Percentiles rank a stretch among this genome's conserved stretches.
These are phyloP conservation scores for Cladophialophora yegresii DNA, from an alignment of 2,329 filamentous ascomycete genomes.

Conservation along the genomic window DNA sequence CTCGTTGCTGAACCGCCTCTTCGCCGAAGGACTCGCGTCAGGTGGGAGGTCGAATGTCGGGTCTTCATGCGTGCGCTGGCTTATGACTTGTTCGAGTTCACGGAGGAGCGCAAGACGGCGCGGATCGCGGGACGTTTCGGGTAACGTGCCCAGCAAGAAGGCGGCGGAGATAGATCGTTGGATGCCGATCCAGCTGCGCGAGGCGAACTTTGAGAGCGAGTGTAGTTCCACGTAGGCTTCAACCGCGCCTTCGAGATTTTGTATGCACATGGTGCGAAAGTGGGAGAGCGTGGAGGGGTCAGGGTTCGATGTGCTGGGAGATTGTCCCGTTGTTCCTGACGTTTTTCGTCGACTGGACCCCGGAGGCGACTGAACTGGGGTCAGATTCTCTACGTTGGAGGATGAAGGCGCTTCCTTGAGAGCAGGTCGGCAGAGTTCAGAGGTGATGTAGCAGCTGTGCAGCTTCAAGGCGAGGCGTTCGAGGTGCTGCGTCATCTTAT, in stretches of 20 bases:
- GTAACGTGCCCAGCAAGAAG: constrained; percentile 50
- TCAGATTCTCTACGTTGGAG: constrained; percentile 34
- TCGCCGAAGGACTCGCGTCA: constrained; percentile 31
- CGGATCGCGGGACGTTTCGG: constrained; percentile 48
- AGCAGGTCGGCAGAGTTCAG: constrained; percentile 63
- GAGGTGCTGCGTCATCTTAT: constrained; percentile 53
- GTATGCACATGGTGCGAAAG: constrained; percentile 58
- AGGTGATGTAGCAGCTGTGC: constrained; percentile 63
- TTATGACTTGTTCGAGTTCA: constrained; percentile 49
- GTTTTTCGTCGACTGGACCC: constrained; percentile 21
- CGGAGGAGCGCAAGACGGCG: constrained; percentile 46
- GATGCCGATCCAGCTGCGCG: constrained; percentile 51
- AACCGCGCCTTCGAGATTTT: constrained; percentile 58
- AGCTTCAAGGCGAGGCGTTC: constrained; percentile 63
- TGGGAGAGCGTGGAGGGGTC: constrained; percentile 30
- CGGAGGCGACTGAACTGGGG: constrained; percentile 31
- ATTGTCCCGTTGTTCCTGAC: constrained; percentile 22
- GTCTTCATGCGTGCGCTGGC: constrained; percentile 44
- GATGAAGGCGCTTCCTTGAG: constrained; percentile 50
- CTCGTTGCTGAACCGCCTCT: constrained; percentile 13
- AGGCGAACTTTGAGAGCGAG: constrained; percentile 46
- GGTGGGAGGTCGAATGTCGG: constrained; percentile 30
- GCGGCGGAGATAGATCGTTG: constrained; percentile 53
- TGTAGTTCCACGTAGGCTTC: constrained; percentile 63
- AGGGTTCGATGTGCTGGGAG: constrained; percentile 14